Evolutionary conservation across 2,329 filamentous ascomycete species (phyloP), one percentile per base, ranked within the genome.

Genomic region (Neophaeococcomyces aloes): DNA sequence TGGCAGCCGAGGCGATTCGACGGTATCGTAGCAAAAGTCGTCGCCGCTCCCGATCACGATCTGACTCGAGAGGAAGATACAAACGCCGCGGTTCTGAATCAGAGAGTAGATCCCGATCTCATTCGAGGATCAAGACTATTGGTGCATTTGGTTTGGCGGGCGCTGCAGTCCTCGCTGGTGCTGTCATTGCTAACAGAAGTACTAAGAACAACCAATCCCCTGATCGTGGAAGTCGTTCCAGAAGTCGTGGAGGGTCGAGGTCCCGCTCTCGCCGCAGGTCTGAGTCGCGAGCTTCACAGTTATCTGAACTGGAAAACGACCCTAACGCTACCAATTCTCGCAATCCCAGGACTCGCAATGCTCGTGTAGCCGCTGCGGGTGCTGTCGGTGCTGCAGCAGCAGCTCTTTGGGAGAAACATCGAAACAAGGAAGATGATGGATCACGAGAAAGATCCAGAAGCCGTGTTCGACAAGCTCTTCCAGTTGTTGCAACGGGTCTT

Each of bases 321-420:
- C 45, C 53, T 5, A 30, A 33, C 17, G 56, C 54, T 8, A 58
- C 59, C 46, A 56, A 61, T 50, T 60, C 57, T 29, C 60, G 62
- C 35, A 64, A 64, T 48, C 56, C 62, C 33, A 62, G 60, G 11
- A 73, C 76, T 52, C 69, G 75, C 45, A 76, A 75, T 48, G 70
- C 71, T 40, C 70, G 73, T 46, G 75, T 76, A 52, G 76, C 76
- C 11, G 72, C 76, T 56, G 78, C 76, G 42, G 78, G 77, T 48
- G 64, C 78, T 41, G 78, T 75, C 17, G 75, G 72, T 51, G 78
- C 78, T 46, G 75, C 76, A 6, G 72, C 76, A 7, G 78, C 75
- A 29, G 77, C 75, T n/a, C 63, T 81, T 25, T 69, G 75, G 46
- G 70, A 79, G 47, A 69, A 67, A 43, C 67, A 67, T 38, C 70